Evolutionary conservation across 208 protist genomes (phyloP), one percentile per base, ranked within the genome.

Genomic region (Leishmania arabica): DNA sequence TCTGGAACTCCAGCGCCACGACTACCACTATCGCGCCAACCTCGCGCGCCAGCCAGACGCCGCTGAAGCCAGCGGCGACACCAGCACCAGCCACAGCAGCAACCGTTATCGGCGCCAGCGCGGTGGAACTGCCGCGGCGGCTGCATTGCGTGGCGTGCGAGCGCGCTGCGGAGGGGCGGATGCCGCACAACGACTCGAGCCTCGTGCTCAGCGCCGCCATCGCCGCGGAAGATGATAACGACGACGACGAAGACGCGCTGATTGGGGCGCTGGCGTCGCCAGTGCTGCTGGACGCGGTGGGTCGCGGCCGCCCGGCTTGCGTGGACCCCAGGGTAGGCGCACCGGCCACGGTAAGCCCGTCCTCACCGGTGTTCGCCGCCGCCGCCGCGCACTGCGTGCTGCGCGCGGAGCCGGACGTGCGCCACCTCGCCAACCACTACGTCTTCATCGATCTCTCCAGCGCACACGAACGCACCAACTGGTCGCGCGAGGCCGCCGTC

Each of bases 361-460:
- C 40, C 70, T n/a, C 70, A 9, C 70, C 45, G 17, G 31, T 58
- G 31, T 31, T 34, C 60, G n/a, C 74, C 58, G 34, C 64, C 49
- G 8, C 78, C 51, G 73, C 71, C 49, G 24, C 75, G n/a, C 68
- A 27, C 75, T 64, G 77, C 37, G 64, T 65, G 58, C 53, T 84
- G 24, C 54, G 21, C 34, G 60, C 82, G 31, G 82, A 79, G 82
- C 34, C 27, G 7, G 72, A 86, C 66, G 86, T 85, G 19, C 7
- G 24, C 51, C 81, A 87, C 83, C 74, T 89, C 54, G 19, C 54
- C 24, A 72, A 37, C 62, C 86, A 89, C 80, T 82, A 88, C 66
- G 80, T 89, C 49, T 87, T 86, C 75, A 82, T 89, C n/a, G 86
- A 89, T 45, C 80, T 89, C n/a, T 89, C 86, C 66, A 62, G 80